Percentiles rank a stretch among this genome's conserved stretches.
phyloP scores from a whole-genome alignment of 2,329 filamentous ascomycete species.

The Macroventuria anomochaeta region DNA sequence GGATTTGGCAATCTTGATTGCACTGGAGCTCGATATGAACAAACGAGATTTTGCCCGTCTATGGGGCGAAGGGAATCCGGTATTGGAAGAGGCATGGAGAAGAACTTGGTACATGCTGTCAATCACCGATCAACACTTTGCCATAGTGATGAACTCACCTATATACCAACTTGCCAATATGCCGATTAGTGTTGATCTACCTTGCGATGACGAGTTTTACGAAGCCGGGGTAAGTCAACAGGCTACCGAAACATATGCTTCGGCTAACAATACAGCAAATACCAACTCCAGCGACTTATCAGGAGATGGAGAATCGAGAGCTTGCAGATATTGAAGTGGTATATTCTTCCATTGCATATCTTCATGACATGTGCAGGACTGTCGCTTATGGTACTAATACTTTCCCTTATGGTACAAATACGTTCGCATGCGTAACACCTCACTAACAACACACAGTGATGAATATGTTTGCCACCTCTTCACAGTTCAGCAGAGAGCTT shows the following conservation, averaged over 20 bases:
- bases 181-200: constrained; percentile 70
- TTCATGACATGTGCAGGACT: constrained; percentile 75
- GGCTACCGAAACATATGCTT: not conserved
- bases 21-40: constrained; percentile 80
- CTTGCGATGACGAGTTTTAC: constrained; percentile 80
- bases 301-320: constrained; percentile 75
- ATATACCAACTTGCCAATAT: constrained; percentile 71
- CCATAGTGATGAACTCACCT: constrained; percentile 75
- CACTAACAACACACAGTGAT: constrained; percentile 53
- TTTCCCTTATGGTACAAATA: constrained; percentile 58
- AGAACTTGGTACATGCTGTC: constrained; percentile 87
- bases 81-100: constrained; percentile 82
- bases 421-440: not conserved
- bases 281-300: constrained; percentile 57
- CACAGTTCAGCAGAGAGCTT: constrained; percentile 55
- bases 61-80: constrained; percentile 67
- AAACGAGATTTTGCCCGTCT: constrained; percentile 68
- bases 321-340: constrained; percentile 72
- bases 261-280: constrained; percentile 35
- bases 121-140: constrained; percentile 79
- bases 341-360: constrained; percentile 85
- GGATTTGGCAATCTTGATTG: constrained; percentile 69
- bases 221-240: constrained; percentile 37
- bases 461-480: constrained; percentile 42
- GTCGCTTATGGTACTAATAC: constrained; percentile 63